These are phyloP conservation scores for Acer campestre DNA, from an alignment of 345 rosid genomes.

Conservation along the genomic window DNA sequence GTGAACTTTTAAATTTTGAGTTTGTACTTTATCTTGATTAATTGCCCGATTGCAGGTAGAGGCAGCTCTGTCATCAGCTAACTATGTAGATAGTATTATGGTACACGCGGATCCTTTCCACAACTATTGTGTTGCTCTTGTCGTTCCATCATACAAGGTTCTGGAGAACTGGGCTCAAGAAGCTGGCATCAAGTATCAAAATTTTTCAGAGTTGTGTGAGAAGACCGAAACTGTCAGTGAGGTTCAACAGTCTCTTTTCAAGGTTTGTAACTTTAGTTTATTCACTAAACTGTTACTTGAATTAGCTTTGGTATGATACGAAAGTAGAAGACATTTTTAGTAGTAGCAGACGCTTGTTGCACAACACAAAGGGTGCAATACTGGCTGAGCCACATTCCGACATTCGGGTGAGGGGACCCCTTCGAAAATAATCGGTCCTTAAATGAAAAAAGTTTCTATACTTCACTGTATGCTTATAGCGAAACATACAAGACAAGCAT, in stretches of 20 bases:
- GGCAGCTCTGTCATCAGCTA: constrained; percentile 59
- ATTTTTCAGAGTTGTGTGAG: constrained; percentile 60
- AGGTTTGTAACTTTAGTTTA: constrained; percentile 47
- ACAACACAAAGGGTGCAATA: no score
- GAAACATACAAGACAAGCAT: not conserved
- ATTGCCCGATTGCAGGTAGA: constrained; percentile 61
- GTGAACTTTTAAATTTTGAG: not conserved
- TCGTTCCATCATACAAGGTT: constrained; percentile 58
- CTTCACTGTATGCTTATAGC: not conserved
- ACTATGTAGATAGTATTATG: constrained; percentile 74
- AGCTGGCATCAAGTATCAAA: constrained; percentile 47
- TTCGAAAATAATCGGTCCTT: not conserved
- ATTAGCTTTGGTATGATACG: not conserved
- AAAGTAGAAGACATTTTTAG: not conserved
- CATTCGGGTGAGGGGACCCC: no score
- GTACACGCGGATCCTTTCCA: constrained; percentile 72
- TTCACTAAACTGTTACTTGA: not conserved
- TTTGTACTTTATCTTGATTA: not conserved
- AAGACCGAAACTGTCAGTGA: constrained; percentile 61
- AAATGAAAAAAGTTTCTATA: not conserved
- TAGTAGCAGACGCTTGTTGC: not conserved
- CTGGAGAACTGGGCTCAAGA: constrained; percentile 77
- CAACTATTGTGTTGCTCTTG: constrained; percentile 72
- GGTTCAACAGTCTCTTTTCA: constrained; percentile 61
- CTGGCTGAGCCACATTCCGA: no score